Percentiles rank a stretch among this genome's conserved stretches.
Conservation (phyloP, 805 yeast species). For the Danielia oregonensis region DNA sequence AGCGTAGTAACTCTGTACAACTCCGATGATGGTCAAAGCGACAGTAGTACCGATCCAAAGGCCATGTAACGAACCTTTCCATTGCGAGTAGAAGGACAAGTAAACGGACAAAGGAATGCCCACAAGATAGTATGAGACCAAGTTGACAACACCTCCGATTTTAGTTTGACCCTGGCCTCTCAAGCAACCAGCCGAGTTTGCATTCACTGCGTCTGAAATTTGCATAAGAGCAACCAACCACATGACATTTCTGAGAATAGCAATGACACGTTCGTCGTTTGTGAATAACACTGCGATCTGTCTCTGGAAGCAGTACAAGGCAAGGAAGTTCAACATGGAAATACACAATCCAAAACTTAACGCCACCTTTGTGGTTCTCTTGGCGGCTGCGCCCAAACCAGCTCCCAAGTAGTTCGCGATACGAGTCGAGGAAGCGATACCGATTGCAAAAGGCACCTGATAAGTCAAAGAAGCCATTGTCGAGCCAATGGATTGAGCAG, state of each 20-base stretch:
- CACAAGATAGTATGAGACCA: constrained; percentile 55
- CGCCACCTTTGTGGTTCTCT: constrained; percentile 34
- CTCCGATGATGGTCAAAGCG: constrained; percentile 16
- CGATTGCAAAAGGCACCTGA: constrained; percentile 56
- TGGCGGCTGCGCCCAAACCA: constrained; percentile 34
- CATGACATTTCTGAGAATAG: constrained; percentile 47
- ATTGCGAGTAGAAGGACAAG: constrained; percentile 47
- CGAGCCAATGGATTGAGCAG: constrained; percentile 49
- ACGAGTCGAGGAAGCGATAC: constrained; percentile 56
- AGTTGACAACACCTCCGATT: constrained; percentile 56
- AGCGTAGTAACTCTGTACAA: constrained; percentile 34
- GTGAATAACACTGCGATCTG: constrained; percentile 50
- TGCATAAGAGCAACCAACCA: constrained; percentile 68
- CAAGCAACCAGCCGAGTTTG: constrained; percentile 70
- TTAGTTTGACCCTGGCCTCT: constrained; percentile 76
- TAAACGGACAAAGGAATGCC: constrained; percentile 61
- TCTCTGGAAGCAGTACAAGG: constrained; percentile 28
- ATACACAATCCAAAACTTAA: constrained; percentile 33
- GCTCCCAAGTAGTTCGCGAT: constrained; percentile 56
- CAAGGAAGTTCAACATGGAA: constrained; percentile 30
- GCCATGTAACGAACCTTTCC: constrained; percentile 51
- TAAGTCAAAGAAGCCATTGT: constrained; percentile 43
- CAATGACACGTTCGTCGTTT: constrained; percentile 53
- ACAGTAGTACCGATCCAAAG: constrained; percentile 53
- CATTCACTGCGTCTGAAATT: constrained; percentile 63